A percentile compares a stretch with the other conserved stretches of the same genome.
These are phyloP conservation scores for Tuctoria greenei DNA, from an alignment of 176 grass and related monocot genomes.

Conservation along the genomic window DNA sequence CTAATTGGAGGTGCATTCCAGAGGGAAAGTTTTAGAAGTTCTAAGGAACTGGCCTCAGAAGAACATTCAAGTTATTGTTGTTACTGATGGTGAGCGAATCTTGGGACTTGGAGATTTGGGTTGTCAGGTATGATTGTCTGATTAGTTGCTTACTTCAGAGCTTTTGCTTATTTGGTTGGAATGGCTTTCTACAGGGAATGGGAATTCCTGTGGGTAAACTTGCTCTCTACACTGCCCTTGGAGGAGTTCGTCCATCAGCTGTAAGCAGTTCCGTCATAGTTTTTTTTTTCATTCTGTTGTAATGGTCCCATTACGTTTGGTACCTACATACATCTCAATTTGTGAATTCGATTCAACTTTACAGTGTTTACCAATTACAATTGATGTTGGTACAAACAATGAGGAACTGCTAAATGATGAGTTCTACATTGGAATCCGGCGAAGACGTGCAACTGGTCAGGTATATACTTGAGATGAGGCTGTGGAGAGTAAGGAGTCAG, in stretches of 20 bases:
- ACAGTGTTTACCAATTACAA: conserved; percentile 95
- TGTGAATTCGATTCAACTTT: conserved; percentile 17
- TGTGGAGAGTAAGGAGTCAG: conserved; percentile 1
- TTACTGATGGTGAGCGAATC: conserved; percentile 99
- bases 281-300: neutral
- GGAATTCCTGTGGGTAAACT: conserved; percentile 99
- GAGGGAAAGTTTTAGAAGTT: conserved; percentile 89
- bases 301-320: neutral
- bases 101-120: conserved; percentile 98
- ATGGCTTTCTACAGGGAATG: conserved; percentile 78
- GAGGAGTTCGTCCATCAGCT: conserved; percentile 88
- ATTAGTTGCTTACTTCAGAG: conserved; percentile 24
- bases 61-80: conserved; percentile 85
- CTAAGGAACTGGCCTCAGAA: conserved; percentile 98
- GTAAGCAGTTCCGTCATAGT: conserved; percentile 43
- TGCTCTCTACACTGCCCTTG: conserved; percentile 94
- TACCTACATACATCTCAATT: conserved; percentile 10
- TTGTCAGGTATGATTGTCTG: conserved; percentile 73
- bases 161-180: conserved; percentile 34
- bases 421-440: conserved; percentile 90
- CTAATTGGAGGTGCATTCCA: conserved; percentile 34
- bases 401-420: conserved; percentile 83
- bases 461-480: conserved; percentile 36
- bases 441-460: conserved; percentile 84
- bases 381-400: conserved; percentile 97